Conservation (phyloP, 805 yeast species). For the Maudiozyma serrabonitensis region DNA sequence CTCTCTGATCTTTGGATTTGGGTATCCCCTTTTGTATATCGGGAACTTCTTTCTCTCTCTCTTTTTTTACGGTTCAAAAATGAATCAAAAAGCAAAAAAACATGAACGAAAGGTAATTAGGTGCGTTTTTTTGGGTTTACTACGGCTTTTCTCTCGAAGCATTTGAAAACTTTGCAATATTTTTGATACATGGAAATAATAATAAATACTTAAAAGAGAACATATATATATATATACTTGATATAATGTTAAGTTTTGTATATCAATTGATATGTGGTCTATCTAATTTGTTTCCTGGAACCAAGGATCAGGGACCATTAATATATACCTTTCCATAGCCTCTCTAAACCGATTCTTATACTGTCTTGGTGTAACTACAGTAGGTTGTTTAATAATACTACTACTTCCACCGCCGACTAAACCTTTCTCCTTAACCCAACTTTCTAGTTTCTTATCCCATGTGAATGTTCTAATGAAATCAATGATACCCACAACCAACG, state of each 20-base stretch:
- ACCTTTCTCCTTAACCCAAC: slow-evolving; percentile 96
- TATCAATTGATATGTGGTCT: not conserved
- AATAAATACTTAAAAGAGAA: too few relatives aligned
- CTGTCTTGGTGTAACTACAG: slow-evolving; percentile 94
- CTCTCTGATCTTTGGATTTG: too few relatives aligned
- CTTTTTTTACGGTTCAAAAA: too few relatives aligned
- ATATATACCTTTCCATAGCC: slow-evolving; percentile 92
- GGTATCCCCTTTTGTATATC: too few relatives aligned
- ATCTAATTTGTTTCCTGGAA: slow-evolving; percentile 26
- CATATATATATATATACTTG: too few relatives aligned
- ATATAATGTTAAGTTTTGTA: not conserved
- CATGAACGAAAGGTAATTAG: too few relatives aligned
- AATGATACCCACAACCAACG: slow-evolving; percentile 85
- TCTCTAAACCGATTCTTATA: slow-evolving; percentile 90
- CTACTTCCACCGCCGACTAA: slow-evolving; percentile 63
- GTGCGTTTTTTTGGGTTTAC: too few relatives aligned
- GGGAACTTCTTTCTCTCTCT: too few relatives aligned
- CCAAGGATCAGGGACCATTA: slow-evolving; percentile 82
- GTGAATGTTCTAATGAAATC: slow-evolving; percentile 92
- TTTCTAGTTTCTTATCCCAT: slow-evolving; percentile 96
- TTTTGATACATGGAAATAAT: not conserved
- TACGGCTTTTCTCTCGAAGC: too few relatives aligned
- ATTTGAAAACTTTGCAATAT: too few relatives aligned
- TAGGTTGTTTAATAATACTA: slow-evolving; percentile 68
- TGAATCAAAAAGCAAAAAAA: too few relatives aligned